A percentile compares a stretch with the other conserved stretches of the same genome.
These are phyloP conservation scores for Amorphotheca resinae DNA, from an alignment of 495 filamentous ascomycete genomes.

Conservation along the genomic window DNA sequence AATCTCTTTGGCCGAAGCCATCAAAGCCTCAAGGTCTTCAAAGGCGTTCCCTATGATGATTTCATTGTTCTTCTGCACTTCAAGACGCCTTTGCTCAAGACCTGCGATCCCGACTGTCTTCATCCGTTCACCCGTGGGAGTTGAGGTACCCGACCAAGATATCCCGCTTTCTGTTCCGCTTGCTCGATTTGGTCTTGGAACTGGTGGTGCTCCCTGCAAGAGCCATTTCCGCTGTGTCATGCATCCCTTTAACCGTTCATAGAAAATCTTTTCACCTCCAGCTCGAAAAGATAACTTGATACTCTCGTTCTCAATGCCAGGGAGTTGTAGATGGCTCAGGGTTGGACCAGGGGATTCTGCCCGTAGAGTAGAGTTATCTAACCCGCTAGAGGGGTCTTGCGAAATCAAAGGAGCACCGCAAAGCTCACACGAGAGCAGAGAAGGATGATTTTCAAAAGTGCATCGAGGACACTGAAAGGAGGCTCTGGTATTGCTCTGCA, in stretches of 20 bases:
- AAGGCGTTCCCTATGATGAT: constrained; percentile 87
- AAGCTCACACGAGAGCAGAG: constrained; percentile 75
- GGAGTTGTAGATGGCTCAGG: constrained; percentile 25
- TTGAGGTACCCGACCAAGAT: constrained; percentile 14
- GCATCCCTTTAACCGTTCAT: constrained; percentile 74
- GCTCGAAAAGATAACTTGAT: constrained; percentile 86
- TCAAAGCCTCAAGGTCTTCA: constrained; percentile 91
- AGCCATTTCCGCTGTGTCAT: constrained; percentile 96
- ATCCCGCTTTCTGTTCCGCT: constrained; percentile 8
- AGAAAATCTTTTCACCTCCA: constrained; percentile 82
- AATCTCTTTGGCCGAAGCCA: constrained; percentile 93
- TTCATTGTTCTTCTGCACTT: constrained; percentile 82
- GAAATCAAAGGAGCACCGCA: constrained; percentile 69
- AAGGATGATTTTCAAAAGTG: constrained; percentile 90
- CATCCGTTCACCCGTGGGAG: constrained; percentile 28
- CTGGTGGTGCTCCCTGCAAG: constrained; percentile 79
- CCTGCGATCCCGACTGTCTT: constrained; percentile 83
- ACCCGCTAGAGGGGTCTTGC: constrained; percentile 33
- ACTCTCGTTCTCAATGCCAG: constrained; percentile 49
- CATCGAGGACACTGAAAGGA: constrained; percentile 72
- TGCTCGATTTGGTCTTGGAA: constrained; percentile 49
- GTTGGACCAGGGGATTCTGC: constrained; percentile 71
- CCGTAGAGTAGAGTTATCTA: constrained; percentile 30
- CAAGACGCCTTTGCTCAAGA: constrained; percentile 69
- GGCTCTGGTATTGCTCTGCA: constrained; percentile 15